Evolutionary conservation across 257 asterid genomes (phyloP), one percentile per base, ranked within the genome.

Genomic region (Parsonsia alboflavescens): DNA sequence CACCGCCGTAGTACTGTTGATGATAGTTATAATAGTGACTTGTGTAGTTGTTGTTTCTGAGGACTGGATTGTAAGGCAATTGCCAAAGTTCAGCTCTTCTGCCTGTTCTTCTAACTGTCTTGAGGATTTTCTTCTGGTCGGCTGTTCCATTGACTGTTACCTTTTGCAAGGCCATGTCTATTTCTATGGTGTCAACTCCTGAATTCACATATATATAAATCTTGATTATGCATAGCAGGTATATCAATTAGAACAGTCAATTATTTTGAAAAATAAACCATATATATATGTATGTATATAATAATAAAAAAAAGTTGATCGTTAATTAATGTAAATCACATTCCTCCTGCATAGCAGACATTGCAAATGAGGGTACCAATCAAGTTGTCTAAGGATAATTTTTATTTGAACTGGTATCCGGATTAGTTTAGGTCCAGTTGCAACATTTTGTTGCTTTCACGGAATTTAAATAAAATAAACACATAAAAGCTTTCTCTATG

Each of bases 61-160:
- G 77, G 48, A 80, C 88, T 0, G 91, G 92, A 77, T 85, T 85
- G 57, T 73, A 86, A 0, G 91, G 89, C 22, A 86, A 82, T 45
- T 88, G 90, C 96, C 97, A 89, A 7, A 91, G 10, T 56, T 91
- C 96, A 19, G 94, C 97, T 42, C 92, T 83, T 78, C 88, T 76
- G 24, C 94, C 94, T 2, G 93, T 88, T 73, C 73, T 88, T 63
- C 96, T 82, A 9, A 87, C 89, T 7, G 71, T 86, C 74, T 86
- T 87, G 2, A 92, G 84, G 2, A 92, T 82, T 78, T 92, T 92
- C 83, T 86, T 90, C 64, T 85, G 91, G 22, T 90, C 93, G 5
- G 89, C 91, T 58, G 78, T 86, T 33, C 97, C 97, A 0, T 88
- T 86, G 3, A 88, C 95, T 0, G 90, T 90, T 39, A 91, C 97